Evolutionary conservation across 345 rosid genomes (phyloP).

Genomic region (Salix exigua): DNA sequence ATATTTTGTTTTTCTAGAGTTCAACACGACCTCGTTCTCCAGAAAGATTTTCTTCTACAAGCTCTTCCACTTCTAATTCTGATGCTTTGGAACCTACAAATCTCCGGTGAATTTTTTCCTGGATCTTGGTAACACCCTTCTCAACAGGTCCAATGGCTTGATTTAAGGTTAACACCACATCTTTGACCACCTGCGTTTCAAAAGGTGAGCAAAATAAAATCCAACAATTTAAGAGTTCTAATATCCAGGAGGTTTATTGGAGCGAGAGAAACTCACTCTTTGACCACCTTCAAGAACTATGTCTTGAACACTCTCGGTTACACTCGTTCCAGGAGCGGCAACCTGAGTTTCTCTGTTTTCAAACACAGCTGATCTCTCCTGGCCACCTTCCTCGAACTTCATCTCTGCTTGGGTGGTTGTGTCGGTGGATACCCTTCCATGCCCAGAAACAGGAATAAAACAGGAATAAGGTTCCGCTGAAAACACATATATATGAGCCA

Average conservation of each 20-base stretch:
- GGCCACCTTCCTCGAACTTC: constrained; percentile 31
- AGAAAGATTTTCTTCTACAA: constrained; percentile 9
- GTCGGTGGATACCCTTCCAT: constrained; percentile 38
- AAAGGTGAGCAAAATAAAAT: neutral
- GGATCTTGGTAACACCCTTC: constrained; percentile 79
- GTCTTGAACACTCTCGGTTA: constrained; percentile 77
- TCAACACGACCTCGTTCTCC: neutral
- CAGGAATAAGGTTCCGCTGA: constrained; percentile 52
- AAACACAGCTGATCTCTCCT: constrained; percentile 30
- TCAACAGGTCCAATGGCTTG: constrained; percentile 84
- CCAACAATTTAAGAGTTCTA: neutral
- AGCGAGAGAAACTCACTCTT: constrained; percentile 28
- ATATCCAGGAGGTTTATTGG: neutral
- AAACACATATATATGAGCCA: constrained; percentile 72
- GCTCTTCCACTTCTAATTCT: constrained; percentile 37
- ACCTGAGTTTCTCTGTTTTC: constrained; percentile 49
- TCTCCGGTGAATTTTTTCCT: constrained; percentile 53
- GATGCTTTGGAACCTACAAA: constrained; percentile 28
- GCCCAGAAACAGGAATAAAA: constrained; percentile 33
- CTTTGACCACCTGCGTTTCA: constrained; percentile 56
- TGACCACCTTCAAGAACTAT: constrained; percentile 81
- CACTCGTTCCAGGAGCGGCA: constrained; percentile 73
- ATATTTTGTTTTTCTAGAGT: constrained; percentile 1
- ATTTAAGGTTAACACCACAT: constrained; percentile 77
- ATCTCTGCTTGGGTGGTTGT: constrained; percentile 38